Conservation (phyloP, 495 filamentous ascomycete genomes). For the Podospora fimiseda region DNA sequence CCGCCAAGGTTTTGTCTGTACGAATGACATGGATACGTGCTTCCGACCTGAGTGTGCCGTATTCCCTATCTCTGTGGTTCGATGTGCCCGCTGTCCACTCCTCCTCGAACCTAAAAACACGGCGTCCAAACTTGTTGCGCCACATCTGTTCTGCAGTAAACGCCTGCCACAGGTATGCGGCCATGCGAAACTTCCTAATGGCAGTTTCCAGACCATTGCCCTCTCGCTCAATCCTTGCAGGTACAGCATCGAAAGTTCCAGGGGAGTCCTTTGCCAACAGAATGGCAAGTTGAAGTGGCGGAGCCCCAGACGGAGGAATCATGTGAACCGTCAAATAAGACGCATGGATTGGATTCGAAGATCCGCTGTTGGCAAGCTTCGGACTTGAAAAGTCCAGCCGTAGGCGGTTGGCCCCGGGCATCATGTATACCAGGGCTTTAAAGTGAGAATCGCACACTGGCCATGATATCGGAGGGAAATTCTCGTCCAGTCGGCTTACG, state of each 20-base stretch:
- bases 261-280: slow-evolving; percentile 83
- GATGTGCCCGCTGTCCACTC: slow-evolving; percentile 81
- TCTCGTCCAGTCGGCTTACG: slow-evolving; percentile 75
- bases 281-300: slow-evolving; percentile 80
- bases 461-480: slow-evolving; percentile 73
- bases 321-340: slow-evolving; percentile 77
- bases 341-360: slow-evolving; percentile 64
- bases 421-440: slow-evolving; percentile 81
- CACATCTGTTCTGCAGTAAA: slow-evolving; percentile 94
- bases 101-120: slow-evolving; percentile 85
- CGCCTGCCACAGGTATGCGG: slow-evolving; percentile 91
- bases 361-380: slow-evolving; percentile 64
- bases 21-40: slow-evolving; percentile 81
- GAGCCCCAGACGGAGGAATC: slow-evolving; percentile 65
- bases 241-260: slow-evolving; percentile 74
- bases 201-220: slow-evolving; percentile 74
- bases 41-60: slow-evolving; percentile 73
- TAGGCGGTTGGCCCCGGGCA: slow-evolving; percentile 77
- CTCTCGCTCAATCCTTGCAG: slow-evolving; percentile 66
- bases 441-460: slow-evolving; percentile 82
- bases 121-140: slow-evolving; percentile 73
- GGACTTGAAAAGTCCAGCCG: slow-evolving; percentile 81
- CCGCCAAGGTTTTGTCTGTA: slow-evolving; percentile 72
- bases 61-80: slow-evolving; percentile 61
- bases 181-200: slow-evolving; percentile 80